These are phyloP conservation scores for Fonsecaea multimorphosa DNA, from an alignment of 2,329 filamentous ascomycete species.

Conservation along the genomic window DNA sequence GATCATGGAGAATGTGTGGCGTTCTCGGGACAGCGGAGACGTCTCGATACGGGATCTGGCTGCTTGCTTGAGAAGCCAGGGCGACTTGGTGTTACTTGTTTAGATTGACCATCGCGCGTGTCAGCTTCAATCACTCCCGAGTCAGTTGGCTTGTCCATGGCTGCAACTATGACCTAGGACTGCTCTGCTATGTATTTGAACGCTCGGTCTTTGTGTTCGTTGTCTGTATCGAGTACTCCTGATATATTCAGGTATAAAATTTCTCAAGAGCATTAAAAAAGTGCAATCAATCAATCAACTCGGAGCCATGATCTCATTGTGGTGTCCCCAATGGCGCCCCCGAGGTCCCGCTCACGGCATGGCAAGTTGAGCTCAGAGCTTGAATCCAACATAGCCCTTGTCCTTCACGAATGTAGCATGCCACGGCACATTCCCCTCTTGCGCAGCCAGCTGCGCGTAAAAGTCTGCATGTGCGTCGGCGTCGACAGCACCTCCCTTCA, in stretches of 20 bases:
- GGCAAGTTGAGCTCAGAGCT: background rate
- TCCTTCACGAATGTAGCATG: slow-evolving; percentile 28
- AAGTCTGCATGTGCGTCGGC: slow-evolving; percentile 43
- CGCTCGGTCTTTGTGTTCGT: no score
- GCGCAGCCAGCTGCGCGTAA: slow-evolving; percentile 24
- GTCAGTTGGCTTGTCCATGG: no score
- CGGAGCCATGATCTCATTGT: no score
- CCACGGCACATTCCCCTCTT: slow-evolving; percentile 27
- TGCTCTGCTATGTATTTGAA: no score
- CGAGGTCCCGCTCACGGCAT: no score
- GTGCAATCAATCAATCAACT: no score
- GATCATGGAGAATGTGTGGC: slow-evolving; percentile 49
- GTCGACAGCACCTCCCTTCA: slow-evolving; percentile 43
- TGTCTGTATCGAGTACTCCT: no score
- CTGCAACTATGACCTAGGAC: no score
- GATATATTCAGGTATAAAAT: no score
- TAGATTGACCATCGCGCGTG: background rate
- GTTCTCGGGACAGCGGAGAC: slow-evolving; percentile 3
- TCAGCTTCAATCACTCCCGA: background rate
- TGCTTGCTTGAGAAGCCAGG: background rate
- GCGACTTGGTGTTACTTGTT: background rate
- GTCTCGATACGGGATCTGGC: background rate
- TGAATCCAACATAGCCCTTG: slow-evolving; percentile 31
- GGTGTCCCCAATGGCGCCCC: no score
- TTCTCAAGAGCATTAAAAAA: no score